Base-by-base conservation (phyloP, 75 land plant genomes). In the Sequoia sempervirens region DNA sequence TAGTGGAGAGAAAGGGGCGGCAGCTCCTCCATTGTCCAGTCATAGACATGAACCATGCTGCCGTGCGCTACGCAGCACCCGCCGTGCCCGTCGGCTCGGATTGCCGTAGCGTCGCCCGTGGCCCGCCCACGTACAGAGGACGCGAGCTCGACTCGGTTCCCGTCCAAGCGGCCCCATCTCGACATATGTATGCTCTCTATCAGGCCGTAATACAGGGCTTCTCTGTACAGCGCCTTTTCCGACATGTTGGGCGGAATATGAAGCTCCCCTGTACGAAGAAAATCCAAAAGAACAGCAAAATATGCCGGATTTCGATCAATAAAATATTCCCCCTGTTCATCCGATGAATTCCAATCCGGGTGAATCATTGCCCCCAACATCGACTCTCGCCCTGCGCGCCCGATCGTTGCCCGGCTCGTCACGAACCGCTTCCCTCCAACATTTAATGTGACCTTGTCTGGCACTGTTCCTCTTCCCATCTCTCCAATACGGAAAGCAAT, bases 21-120 rank as follows among this genome's bases (percentile, higher is more conserved):
- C 13, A 88, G 91, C 68, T 95, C 89, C 66, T 93, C 92, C 80
- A 96, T 82, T 86, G 85, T 88, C 99, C 99, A 96, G 80, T 93
- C 92, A 72, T 93, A 96, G 28, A 96, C 95, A 81, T 95, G 99
- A 6, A 95, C 97, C 91, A 97, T 89, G 82, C 91, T 85, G n/a
- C 97, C 97, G 80, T 95, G 97, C 2, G 96, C 99, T 6, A 95
- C 96, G 82, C 94, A 92, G 84, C 97, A 97, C 3, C 99, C 99
- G 47, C 99, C 99, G 66, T 95, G 93, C 2, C 94, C 97, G 14
- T 91, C 87, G 20, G 96, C 99, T 6, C 99, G 88, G 79, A 97
- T 92, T 79, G 97, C 97, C 0, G 95, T 92, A 10, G 94, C 97
- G 83, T 97, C 99, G 0, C 95, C 97, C 6, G 97, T 91, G 4